Evolutionary conservation across 306 rosid genomes (phyloP), one percentile per base, ranked within the genome.

Genomic region (Prunus kanzakura): DNA sequence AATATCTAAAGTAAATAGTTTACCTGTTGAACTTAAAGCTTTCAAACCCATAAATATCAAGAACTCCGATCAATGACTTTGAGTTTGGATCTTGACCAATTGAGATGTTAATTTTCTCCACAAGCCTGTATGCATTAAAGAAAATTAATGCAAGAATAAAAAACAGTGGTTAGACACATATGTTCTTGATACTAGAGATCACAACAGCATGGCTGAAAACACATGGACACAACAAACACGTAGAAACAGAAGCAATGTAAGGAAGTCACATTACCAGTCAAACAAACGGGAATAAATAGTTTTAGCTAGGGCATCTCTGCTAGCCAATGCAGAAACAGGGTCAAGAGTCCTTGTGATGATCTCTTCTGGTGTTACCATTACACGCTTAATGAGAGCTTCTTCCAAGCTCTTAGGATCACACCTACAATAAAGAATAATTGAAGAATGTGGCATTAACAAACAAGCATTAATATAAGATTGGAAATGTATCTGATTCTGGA

Each of bases 311-410:
- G 97, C 99, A 86, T 96, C 99, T 86, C 96, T 88, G 91, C 99
- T 96, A 81, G 86, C 84, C 78, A 91, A 6, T 79, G 99, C 99
- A 88, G 97, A 93, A 78, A 88, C 85, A 73, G 98, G 99, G 85
- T 96, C 99, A 73, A 96, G 99, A 67, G 99, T 96, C 84, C 99
- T 91, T 78, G 99, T 96, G 72, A 96, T 96, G 82, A 96, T 75
- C 80, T 96, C 99, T 88, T 96, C 99, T 12, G 99, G 99, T 1
- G 99, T 96, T 80, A 96, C 98, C 99, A 96, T 96, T 73, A 93
- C 99, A 87, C 99, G 99, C 78, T 93, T 77, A 77, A 96, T 96
- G 77, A 96, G 80, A 51, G 99, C 98, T 78, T 91, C 99, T 87
- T 96, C 99, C 97, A 96, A 89, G 84, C 98, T 91, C 91, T 87